A percentile compares a stretch with the other conserved stretches of the same genome.
Evolutionary conservation across 768 basidiomycete species (phyloP).

Genomic region (Collybia sp.): DNA sequence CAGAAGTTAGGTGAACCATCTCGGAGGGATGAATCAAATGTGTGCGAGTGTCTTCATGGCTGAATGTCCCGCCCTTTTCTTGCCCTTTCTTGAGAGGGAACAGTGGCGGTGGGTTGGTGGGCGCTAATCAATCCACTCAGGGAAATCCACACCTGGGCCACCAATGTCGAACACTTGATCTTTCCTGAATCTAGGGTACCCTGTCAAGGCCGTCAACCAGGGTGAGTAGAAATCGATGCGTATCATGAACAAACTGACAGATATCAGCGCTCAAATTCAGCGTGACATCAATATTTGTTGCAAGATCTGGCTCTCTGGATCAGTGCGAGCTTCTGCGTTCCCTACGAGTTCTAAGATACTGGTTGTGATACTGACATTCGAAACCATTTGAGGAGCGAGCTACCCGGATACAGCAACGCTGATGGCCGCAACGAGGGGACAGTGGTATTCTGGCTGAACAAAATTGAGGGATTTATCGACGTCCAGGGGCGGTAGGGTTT

Average conservation of each 20-base stretch:
- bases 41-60: slow-evolving; percentile 37
- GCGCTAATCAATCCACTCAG: neutral
- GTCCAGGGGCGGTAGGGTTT: slow-evolving; percentile 6
- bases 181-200: slow-evolving; percentile 35
- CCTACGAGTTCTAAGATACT: slow-evolving; percentile 14
- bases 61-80: slow-evolving; percentile 21
- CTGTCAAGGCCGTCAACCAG: slow-evolving; percentile 7
- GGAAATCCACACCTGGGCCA: too few relatives aligned
- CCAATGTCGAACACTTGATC: too few relatives aligned
- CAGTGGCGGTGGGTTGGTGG: slow-evolving; percentile 15
- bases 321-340: neutral
- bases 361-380: slow-evolving; percentile 24
- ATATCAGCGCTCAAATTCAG: slow-evolving; percentile 31
- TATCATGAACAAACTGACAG: slow-evolving; percentile 15
- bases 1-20: neutral
- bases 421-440: slow-evolving; percentile 23
- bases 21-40: neutral
- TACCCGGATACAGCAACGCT: slow-evolving; percentile 38
- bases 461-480: slow-evolving; percentile 26
- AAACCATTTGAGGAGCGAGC: slow-evolving; percentile 28
- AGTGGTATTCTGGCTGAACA: slow-evolving; percentile 20
- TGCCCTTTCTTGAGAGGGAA: slow-evolving; percentile 33
- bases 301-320: slow-evolving; percentile 22
- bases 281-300: slow-evolving; percentile 31
- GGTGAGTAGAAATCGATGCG: neutral